A percentile compares a stretch with the other conserved stretches of the same genome.
Conservation (phyloP, 164 flowering plant genomes). For the Magnolia sinica region DNA sequence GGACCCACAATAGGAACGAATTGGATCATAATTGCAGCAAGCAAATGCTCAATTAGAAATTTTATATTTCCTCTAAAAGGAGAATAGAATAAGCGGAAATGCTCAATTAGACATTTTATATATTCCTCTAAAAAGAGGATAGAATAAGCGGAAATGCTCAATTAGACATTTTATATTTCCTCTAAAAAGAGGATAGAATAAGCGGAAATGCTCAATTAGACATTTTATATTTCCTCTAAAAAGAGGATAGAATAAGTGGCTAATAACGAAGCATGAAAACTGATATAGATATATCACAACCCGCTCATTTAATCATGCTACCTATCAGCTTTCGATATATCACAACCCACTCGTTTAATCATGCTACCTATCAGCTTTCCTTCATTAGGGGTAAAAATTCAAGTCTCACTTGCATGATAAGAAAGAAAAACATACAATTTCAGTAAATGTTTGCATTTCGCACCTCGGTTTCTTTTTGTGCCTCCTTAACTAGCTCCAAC, state of each 20-base stretch:
- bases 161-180: no score
- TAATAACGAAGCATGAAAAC: neutral
- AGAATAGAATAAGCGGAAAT: no score
- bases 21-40: no score
- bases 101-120: no score
- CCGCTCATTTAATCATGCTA: neutral
- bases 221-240: neutral
- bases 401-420: neutral
- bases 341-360: neutral
- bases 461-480: slow-evolving; percentile 81
- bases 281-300: neutral
- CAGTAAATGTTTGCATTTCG: neutral
- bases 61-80: no score
- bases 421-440: neutral
- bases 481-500: slow-evolving; percentile 42
- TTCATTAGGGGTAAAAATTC: neutral
- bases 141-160: no score
- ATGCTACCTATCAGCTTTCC: neutral
- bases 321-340: neutral
- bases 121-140: no score
- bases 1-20: no score
- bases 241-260: neutral
- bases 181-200: no score
- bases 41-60: no score
- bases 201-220: no score